Percentiles rank a stretch among this genome's conserved stretches.
phyloP scores from a whole-genome alignment of 202 grass and related monocot genomes.

The Zizania palustris region DNA sequence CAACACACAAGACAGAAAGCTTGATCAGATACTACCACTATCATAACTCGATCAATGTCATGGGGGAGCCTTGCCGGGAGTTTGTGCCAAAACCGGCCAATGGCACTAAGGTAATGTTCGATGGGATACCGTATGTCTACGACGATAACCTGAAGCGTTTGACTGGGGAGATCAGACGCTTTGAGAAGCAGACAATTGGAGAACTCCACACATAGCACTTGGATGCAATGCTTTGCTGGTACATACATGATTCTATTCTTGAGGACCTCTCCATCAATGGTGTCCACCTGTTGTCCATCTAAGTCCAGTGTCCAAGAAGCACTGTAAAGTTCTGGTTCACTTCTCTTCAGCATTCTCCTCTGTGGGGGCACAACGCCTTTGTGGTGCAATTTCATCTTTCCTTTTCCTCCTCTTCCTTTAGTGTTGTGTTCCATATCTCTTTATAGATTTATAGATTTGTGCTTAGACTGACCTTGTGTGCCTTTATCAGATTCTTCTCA shows the following conservation, averaged over 20 bases:
- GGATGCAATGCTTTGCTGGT: not conserved
- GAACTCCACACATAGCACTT: constrained; percentile 43
- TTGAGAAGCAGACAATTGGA: constrained; percentile 59
- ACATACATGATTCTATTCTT: constrained; percentile 34
- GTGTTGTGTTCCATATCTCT: not conserved
- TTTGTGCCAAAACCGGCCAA: constrained; percentile 48
- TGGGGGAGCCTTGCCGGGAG: constrained; percentile 66
- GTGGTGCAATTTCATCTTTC: not conserved
- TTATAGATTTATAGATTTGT: constrained; percentile 39
- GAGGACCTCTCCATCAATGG: not conserved
- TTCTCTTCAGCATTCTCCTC: not conserved
- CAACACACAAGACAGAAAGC: constrained; percentile 77
- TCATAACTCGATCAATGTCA: constrained; percentile 78
- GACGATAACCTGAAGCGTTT: constrained; percentile 68
- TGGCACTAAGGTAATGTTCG: constrained; percentile 55
- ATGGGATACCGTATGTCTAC: constrained; percentile 71
- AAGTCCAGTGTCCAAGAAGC: not conserved
- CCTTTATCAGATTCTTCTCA: constrained; percentile 27
- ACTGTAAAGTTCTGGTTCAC: constrained; percentile 29
- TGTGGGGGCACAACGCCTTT: constrained; percentile 12
- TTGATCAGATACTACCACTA: constrained; percentile 90
- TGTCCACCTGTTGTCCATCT: not conserved
- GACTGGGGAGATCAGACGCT: constrained; percentile 56
- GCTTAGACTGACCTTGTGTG: not conserved
- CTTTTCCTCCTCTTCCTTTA: not conserved